Evolutionary conservation across 1,139 yeast species (phyloP).

Genomic region (Candida sp.): DNA sequence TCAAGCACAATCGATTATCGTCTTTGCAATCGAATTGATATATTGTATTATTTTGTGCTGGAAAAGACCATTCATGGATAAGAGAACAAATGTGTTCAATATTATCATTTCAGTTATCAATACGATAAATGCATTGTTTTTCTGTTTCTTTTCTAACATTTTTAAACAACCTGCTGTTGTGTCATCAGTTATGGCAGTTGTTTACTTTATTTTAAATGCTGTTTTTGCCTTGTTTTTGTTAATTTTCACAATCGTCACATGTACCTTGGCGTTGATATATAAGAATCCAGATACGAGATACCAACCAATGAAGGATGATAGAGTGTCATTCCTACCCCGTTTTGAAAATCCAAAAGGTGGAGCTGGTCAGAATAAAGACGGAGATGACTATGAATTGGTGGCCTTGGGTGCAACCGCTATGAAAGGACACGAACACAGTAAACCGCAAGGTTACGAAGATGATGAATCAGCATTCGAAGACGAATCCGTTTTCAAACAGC

Average conservation of each 20-base stretch:
- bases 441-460: conserved; percentile 27
- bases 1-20: conserved; percentile 72
- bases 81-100: conserved; percentile 88
- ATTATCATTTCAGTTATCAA: conserved; percentile 80
- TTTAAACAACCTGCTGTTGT: conserved; percentile 85
- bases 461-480: conserved; percentile 13
- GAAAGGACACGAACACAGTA: conserved; percentile 63
- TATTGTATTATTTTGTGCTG: conserved; percentile 64
- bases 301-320: conserved; percentile 96
- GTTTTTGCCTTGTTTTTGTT: conserved; percentile 79
- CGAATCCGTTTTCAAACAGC: conserved; percentile 5
- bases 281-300: conserved; percentile 95
- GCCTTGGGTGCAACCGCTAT: conserved; percentile 89
- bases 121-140: conserved; percentile 79
- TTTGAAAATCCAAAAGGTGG: conserved; percentile 50
- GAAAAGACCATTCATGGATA: conserved; percentile 90
- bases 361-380: conserved; percentile 24
- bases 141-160: conserved; percentile 82
- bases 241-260: conserved; percentile 82
- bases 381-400: conserved; percentile 68
- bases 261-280: conserved; percentile 77
- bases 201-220: conserved; percentile 89
- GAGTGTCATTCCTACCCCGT: conserved; percentile 80
- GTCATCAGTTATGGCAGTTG: conserved; percentile 88
- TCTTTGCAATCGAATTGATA: conserved; percentile 70